Evolutionary conservation across 345 rosid genomes (phyloP).

Genomic region (Gossypium australe): DNA sequence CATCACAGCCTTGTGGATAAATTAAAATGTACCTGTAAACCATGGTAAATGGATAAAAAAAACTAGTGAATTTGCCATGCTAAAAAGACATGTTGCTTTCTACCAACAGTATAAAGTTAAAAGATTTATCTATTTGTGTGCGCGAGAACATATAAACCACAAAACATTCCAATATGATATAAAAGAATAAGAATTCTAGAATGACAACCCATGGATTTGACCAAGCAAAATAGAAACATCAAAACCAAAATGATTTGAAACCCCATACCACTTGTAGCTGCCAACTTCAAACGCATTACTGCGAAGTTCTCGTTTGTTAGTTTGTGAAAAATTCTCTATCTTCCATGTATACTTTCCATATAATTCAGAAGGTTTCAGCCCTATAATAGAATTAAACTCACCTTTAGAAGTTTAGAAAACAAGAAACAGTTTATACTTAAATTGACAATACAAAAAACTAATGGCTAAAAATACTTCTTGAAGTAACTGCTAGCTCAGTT

Average conservation of each 20-base stretch:
- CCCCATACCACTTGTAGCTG: constrained; percentile 78
- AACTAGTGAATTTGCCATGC: not conserved
- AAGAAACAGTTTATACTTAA: not conserved
- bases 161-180: not conserved
- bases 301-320: constrained; percentile 74
- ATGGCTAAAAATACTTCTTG: not conserved
- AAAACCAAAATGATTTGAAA: constrained; percentile 15
- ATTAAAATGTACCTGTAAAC: constrained; percentile 76
- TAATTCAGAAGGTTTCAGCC: constrained; percentile 69
- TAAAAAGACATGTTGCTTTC: not conserved
- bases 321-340: constrained; percentile 87
- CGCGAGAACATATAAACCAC: not conserved
- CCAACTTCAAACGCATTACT: constrained; percentile 81
- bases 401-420: constrained; percentile 13
- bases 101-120: not conserved
- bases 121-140: not conserved
- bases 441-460: not conserved
- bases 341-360: constrained; percentile 81
- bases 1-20: constrained; percentile 92
- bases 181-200: not conserved
- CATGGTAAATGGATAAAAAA: constrained; percentile 15
- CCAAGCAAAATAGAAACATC: not conserved
- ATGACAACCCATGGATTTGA: not conserved
- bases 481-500: not conserved
- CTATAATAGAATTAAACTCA: constrained; percentile 31